phyloP scores from a whole-genome alignment of 1,284 basidiomycete genomes.

The Moniliophthora roreri region DNA sequence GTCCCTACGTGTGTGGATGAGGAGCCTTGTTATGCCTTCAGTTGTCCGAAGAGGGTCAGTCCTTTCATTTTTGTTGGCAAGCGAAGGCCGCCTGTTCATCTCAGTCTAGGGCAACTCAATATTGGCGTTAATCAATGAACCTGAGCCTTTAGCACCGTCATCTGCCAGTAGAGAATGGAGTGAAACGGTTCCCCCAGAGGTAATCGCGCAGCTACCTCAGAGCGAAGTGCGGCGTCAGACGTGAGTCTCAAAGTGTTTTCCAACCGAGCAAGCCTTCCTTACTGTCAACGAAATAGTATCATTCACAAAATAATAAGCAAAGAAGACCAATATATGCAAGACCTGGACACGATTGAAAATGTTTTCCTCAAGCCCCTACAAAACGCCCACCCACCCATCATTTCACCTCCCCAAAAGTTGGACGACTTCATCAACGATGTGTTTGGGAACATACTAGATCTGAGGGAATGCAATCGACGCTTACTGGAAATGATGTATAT shows the following conservation, averaged over 20 bases:
- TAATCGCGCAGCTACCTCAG: constrained; percentile 69
- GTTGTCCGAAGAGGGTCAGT: constrained; percentile 68
- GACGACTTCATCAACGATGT: constrained; percentile 85
- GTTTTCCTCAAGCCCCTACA: constrained; percentile 84
- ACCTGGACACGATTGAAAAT: constrained; percentile 83
- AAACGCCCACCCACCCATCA: constrained; percentile 71
- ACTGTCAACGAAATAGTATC: constrained; percentile 46
- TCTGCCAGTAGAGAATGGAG: constrained; percentile 68
- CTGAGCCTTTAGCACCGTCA: constrained; percentile 20
- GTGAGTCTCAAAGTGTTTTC: constrained; percentile 34
- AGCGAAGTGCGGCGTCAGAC: constrained; percentile 85
- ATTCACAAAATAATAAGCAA: constrained; percentile 91
- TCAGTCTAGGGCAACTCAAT: constrained; percentile 11
- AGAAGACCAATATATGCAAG: constrained; percentile 89
- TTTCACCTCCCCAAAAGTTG: constrained; percentile 58
- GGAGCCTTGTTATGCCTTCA: constrained; percentile 68
- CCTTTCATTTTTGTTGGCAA: background rate
- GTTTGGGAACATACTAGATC: constrained; percentile 83
- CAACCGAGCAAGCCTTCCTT: constrained; percentile 7
- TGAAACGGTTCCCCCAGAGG: constrained; percentile 63
- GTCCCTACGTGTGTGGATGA: constrained; percentile 79
- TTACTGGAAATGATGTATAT: constrained; percentile 86
- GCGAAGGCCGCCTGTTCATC: background rate
- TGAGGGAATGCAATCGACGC: constrained; percentile 79
- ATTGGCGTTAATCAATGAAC: constrained; percentile 18